Evolutionary conservation across 2,329 filamentous ascomycete species (phyloP).

Genomic region (Botryosphaeria agaves): DNA sequence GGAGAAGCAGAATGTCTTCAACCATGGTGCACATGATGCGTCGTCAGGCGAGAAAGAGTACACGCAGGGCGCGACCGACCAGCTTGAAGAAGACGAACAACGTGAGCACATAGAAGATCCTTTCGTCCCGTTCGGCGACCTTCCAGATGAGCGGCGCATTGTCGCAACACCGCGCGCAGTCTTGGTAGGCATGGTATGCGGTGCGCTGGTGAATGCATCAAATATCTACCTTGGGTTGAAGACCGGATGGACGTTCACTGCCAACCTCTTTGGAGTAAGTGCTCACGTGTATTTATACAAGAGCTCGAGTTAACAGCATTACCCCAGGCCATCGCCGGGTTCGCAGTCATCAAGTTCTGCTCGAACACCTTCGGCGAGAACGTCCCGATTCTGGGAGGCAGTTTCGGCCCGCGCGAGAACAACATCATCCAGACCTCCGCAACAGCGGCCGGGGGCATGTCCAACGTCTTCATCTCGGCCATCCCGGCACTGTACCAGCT

Average conservation of each 20-base stretch:
- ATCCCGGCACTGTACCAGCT: slow-evolving; percentile 44
- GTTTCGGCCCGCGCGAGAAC: slow-evolving; percentile 44
- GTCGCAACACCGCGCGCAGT: slow-evolving; percentile 40
- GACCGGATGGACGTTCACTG: slow-evolving; percentile 26
- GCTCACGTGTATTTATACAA: slow-evolving; percentile 3
- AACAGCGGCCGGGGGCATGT: slow-evolving; percentile 40
- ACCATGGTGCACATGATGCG: slow-evolving; percentile 12
- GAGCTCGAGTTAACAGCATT: slow-evolving; percentile 8
- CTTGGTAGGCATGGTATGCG: slow-evolving; percentile 36
- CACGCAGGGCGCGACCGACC: slow-evolving; percentile 9
- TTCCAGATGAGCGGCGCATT: slow-evolving; percentile 25
- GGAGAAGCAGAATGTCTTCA: slow-evolving; percentile 20
- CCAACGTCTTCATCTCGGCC: slow-evolving; percentile 40
- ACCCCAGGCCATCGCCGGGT: slow-evolving; percentile 36
- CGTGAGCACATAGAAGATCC: slow-evolving; percentile 17
- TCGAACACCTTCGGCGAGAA: slow-evolving; percentile 28
- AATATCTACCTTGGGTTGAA: slow-evolving; percentile 43
- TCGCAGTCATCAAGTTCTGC: slow-evolving; percentile 38
- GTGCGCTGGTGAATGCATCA: slow-evolving; percentile 42
- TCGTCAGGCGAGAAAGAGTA: slow-evolving; percentile 11
- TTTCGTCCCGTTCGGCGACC: slow-evolving; percentile 24
- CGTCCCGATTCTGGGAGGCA: slow-evolving; percentile 34
- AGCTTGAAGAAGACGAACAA: slow-evolving; percentile 7
- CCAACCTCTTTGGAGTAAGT: slow-evolving; percentile 13
- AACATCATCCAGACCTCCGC: slow-evolving; percentile 43